Conservation (phyloP, 495 filamentous ascomycete genomes). For the Aspergillus leporis region DNA sequence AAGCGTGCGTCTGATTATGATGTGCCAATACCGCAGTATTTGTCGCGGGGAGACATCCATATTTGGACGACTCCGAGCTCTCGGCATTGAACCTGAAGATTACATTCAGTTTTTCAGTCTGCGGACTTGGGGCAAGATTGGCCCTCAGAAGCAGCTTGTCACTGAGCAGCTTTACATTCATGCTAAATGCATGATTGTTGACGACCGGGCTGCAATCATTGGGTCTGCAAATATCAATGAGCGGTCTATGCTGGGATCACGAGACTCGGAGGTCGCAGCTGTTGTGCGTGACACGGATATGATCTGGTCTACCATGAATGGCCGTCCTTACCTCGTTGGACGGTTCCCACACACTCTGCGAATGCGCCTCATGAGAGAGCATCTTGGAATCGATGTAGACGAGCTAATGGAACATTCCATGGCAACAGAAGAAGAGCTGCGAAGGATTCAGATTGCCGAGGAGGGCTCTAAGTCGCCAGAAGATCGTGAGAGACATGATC, state of each 20-base stretch:
- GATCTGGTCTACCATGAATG: slow-evolving; percentile 90
- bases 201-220: slow-evolving; percentile 91
- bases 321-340: slow-evolving; percentile 83
- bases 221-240: slow-evolving; percentile 99
- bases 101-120: slow-evolving; percentile 96
- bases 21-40: slow-evolving; percentile 96
- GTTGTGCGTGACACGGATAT: slow-evolving; percentile 93
- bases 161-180: slow-evolving; percentile 99
- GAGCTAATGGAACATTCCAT: slow-evolving; percentile 82
- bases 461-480: slow-evolving; percentile 26
- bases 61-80: slow-evolving; percentile 77
- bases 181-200: slow-evolving; percentile 95
- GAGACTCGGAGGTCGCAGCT: slow-evolving; percentile 91
- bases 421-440: slow-evolving; percentile 45
- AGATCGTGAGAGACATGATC: slow-evolving; percentile 28
- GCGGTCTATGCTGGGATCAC: slow-evolving; percentile 86
- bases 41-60: slow-evolving; percentile 92
- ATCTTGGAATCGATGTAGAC: slow-evolving; percentile 93
- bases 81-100: slow-evolving; percentile 92
- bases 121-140: slow-evolving; percentile 90
- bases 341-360: slow-evolving; percentile 91
- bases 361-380: slow-evolving; percentile 93
- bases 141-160: slow-evolving; percentile 74
- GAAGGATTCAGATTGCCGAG: slow-evolving; percentile 42
- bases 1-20: slow-evolving; percentile 93